Percentiles rank a stretch among this genome's conserved stretches.
Evolutionary conservation across 1,139 yeast genomes (phyloP).

Genomic region (Debaryomyces udenii): DNA sequence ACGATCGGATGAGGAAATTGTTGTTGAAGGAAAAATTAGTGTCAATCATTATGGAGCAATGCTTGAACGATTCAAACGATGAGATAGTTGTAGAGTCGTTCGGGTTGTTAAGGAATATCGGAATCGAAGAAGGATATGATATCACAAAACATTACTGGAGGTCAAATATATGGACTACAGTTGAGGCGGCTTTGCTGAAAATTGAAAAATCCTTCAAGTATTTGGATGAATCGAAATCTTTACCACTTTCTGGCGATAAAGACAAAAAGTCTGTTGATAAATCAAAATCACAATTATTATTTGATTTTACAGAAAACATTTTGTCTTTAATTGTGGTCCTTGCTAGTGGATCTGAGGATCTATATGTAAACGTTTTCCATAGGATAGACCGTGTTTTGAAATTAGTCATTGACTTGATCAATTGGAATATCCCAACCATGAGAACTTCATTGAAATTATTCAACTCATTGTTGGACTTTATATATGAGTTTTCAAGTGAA

Average conservation of each 20-base stretch:
- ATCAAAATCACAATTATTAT: conserved; percentile 50
- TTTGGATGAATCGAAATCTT: conserved; percentile 29
- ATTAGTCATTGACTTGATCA: conserved; percentile 47
- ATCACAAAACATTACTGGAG: conserved; percentile 77
- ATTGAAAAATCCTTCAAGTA: conserved; percentile 50
- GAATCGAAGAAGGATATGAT: conserved; percentile 89
- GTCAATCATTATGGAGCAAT: conserved; percentile 61
- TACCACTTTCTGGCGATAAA: conserved; percentile 10
- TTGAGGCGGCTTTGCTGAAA: conserved; percentile 54
- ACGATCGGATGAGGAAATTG: conserved; percentile 59
- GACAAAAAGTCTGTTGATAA: conserved; percentile 37
- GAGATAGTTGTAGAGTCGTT: conserved; percentile 80
- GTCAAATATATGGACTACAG: conserved; percentile 67
- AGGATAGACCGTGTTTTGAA: conserved; percentile 44
- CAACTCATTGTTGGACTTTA: conserved; percentile 58
- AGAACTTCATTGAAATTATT: conserved; percentile 48
- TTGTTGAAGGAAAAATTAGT: conserved; percentile 73
- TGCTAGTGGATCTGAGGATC: conserved; percentile 64
- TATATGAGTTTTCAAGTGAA: conserved; percentile 69
- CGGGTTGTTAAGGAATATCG: conserved; percentile 78
- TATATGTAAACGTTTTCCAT: conserved; percentile 53
- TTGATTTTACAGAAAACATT: conserved; percentile 74
- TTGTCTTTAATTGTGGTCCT: conserved; percentile 69
- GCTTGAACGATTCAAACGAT: conserved; percentile 66
- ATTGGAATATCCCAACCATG: conserved; percentile 32